Base-by-base conservation (phyloP, 2,329 filamentous ascomycete genomes). In the Fusarium illudens region DNA sequence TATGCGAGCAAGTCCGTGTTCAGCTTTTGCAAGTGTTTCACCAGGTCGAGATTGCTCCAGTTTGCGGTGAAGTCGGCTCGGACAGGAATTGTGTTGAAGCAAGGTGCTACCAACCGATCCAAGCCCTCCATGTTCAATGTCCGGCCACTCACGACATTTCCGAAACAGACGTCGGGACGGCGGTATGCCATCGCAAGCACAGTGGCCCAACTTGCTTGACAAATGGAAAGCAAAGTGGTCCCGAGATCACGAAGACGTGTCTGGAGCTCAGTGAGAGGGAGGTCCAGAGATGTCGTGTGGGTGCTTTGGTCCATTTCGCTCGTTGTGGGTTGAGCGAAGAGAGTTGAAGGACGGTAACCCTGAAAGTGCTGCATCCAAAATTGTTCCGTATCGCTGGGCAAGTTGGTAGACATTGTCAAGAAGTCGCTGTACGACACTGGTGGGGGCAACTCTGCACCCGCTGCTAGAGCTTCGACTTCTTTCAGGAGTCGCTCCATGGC, bases 1-100 rank as follows among this genome's bases (percentile, higher is more conserved):
- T 90, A 90, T 1, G 84, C 82, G 17, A 95, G 71, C 3, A 89
- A 78, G 1, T 89, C 83, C 0, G 86, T 79, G 72, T 92, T 94
- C 25, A 87, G 75, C 0, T 78, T 77, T 53, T 94, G 90, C 3
- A 93, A 82, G 3, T 80, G 76, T 59, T 85, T 86, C 25, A 91
- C 79, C 11, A 94, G 75, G 6, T 89, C 84, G 0, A 83, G 71
- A 59, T 89, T 89, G 15, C 83, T 84, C 1, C 77, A 80, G 2
- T 76, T 76, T 3, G 75, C 74, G 1, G 83, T 78, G 10, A 92
- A 64, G 30, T 87, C 79, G 15, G 88, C 79, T 25, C 93, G 86
- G 2, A 94, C 75, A 0, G 94, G 93, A 12, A 97, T 79, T 0
- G 94, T 97, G 75, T 97, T 97, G 83, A 97, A 97, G 76, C 93